A percentile compares a stretch with the other conserved stretches of the same genome.
Conservation (phyloP, 176 grass and related monocot genomes). For the Lolium multiflorum region DNA sequence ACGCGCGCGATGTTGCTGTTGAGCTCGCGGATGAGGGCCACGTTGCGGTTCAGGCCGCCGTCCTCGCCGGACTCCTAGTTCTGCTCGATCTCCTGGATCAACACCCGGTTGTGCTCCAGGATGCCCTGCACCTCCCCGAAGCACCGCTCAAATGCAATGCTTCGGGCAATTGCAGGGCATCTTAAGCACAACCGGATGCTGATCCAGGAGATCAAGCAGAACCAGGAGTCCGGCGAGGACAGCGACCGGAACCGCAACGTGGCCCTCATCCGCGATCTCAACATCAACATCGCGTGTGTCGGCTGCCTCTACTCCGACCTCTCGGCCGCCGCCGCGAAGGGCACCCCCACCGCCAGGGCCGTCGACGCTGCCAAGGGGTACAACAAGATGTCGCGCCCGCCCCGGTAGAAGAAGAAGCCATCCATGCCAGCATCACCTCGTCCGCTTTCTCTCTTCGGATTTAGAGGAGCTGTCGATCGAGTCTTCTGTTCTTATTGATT, state of each 20-base stretch:
- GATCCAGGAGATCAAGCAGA: slow-evolving; percentile 76
- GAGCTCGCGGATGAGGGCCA: slow-evolving; percentile 67
- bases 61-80: slow-evolving; percentile 62
- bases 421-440: not conserved
- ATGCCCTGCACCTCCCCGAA: slow-evolving; percentile 38
- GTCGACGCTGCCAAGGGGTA: too few species aligned
- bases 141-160: too few species aligned
- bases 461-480: not conserved
- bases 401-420: slow-evolving; percentile 6
- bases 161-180: too few species aligned
- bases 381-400: not conserved
- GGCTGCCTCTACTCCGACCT: slow-evolving; percentile 63
- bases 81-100: slow-evolving; percentile 73
- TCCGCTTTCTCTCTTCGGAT: not conserved
- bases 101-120: slow-evolving; percentile 60
- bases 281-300: slow-evolving; percentile 62
- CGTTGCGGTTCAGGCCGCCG: slow-evolving; percentile 60
- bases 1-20: slow-evolving; percentile 65
- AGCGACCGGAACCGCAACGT: slow-evolving; percentile 61
- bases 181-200: slow-evolving; percentile 62
- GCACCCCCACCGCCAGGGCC: not conserved
- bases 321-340: slow-evolving; percentile 38
- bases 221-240: slow-evolving; percentile 57
- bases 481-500: not conserved
- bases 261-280: slow-evolving; percentile 67